Evolutionary conservation across 257 asterid species (phyloP), one percentile per base, ranked within the genome.

Genomic region (Thymus quinquecostatus): DNA sequence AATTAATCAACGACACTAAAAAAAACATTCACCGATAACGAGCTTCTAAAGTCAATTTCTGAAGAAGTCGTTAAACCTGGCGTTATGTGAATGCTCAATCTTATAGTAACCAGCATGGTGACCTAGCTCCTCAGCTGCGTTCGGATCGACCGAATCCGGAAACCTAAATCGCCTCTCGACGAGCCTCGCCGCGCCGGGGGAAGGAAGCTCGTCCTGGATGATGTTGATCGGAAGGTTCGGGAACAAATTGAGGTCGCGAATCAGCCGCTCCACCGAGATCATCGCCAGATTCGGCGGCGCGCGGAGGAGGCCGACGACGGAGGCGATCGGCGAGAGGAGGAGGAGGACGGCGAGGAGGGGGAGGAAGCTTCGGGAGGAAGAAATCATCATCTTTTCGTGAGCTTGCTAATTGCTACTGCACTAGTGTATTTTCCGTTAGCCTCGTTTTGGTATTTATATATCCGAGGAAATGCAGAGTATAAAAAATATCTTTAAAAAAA

Each of bases 61-160:
- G 4, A 57, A 36, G 50, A 43, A 75, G 63, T 45, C 43, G 21
- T 21, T 21, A 21, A 38, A 93, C 98, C 87, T 93, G 58, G 97
- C 98, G 48, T 80, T 90, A 77, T 79, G 89, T 64, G 98, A 90
- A 80, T 87, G 92, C 78, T 87, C 70, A 78, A 92, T 87, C 79
- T 88, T 70, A 73, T 87, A 90, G 84, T 92, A 92, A 64, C 98
- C 98, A 30, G 98, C 97, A 83, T 92, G 90, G 54, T 92, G 97
- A 14, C 93, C 97, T 49, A 92, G 79, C 59, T 84, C 89, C 58
- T 87, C 86, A 53, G 78, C 81, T 14, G 96, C 85, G 51, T 76
- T 69, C 27, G 87, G 45, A 68, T 81, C 89, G 28, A 84, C 73
- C 76, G 88, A 74, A 77, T 80, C 80, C 54, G 95, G 96, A 69